Percentiles rank a stretch among this genome's conserved stretches.
Evolutionary conservation across 2,329 filamentous ascomycete species (phyloP).

Genomic region (Ophiocordyceps australis): DNA sequence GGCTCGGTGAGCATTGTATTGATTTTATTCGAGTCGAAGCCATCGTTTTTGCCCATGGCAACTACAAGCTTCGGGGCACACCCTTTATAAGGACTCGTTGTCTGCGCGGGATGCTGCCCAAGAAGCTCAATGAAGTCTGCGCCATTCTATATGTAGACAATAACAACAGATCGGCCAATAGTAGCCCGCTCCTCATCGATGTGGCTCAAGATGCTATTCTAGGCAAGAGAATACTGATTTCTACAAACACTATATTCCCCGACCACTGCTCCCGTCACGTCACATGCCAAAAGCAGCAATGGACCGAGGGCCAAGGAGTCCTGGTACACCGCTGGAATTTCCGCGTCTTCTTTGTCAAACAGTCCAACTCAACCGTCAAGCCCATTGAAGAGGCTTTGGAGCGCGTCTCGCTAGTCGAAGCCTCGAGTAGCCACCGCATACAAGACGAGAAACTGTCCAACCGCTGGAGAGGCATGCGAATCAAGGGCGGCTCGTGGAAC

Average conservation of each 20-base stretch:
- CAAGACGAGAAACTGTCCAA: slow-evolving; percentile 13
- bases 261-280: slow-evolving; percentile 13
- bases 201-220: slow-evolving; percentile 19
- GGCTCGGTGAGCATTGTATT: slow-evolving; percentile 9
- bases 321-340: slow-evolving; percentile 35
- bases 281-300: no score
- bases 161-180: no score
- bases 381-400: slow-evolving; percentile 17
- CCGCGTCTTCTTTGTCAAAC: slow-evolving; percentile 8
- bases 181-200: slow-evolving; percentile 20
- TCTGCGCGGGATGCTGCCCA: slow-evolving; percentile 16
- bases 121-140: slow-evolving; percentile 23
- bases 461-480: slow-evolving; percentile 11
- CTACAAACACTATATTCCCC: slow-evolving; percentile 37
- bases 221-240: slow-evolving; percentile 20
- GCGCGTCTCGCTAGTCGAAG: slow-evolving; percentile 12
- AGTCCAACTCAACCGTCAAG: slow-evolving; percentile 6
- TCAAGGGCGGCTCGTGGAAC: slow-evolving; percentile 13
- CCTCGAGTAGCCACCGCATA: slow-evolving; percentile 11
- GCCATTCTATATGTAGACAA: slow-evolving; percentile 18
- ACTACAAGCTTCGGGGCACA: slow-evolving; percentile 16
- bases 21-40: slow-evolving; percentile 21
- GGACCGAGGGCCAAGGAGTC: no score
- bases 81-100: slow-evolving; percentile 16
- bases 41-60: no score